Base-by-base conservation (phyloP, 2,329 filamentous ascomycete species). In the Fusarium gaditjirri region DNA sequence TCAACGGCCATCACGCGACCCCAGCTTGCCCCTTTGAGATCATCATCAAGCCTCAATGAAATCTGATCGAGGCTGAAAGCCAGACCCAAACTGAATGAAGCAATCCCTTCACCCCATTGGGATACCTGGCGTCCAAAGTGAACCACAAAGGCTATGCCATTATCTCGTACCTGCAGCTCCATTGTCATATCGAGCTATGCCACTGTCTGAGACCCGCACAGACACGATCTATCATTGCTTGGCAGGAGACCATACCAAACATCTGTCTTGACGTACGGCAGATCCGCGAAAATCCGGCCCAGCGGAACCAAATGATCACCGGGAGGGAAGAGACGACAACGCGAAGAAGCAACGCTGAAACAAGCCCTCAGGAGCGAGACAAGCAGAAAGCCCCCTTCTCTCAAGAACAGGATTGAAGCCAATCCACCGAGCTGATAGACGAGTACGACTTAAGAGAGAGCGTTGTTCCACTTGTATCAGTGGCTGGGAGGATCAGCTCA, bases 251-350 rank as follows among this genome's bases (percentile, higher is more conserved):
- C 55, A 70, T 50, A 60, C 49, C 65, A 56, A 49, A 25, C 29
- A 56, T 50, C 42, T 58, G 44, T 31, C 23, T 36, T 17, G 41
- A 39, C 23, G 41, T 49, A 49, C 36, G 31, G 46, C 27, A 62
- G 44, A 65, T 58, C 50, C 62, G 41, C 46, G 56, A 71, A 50
- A 60, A 36, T 27, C 58, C 53, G 62, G 50, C 38, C 41, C 19
- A 46, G 29, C 35, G 60, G 59, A 67, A 49, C 33, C 42, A 47
- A 21, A 46, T 35, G 63, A 73, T 74, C 43, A 42, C 25, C 53
- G 38, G 65, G 74, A 76, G 74, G 58, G 64, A 76, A 76, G 74
- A 76, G 74, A 69, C n/a, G 62, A 76, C 65, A 71, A 68, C 70
- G 65, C 72, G 54, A 70, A 56, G 41, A 70, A 74, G 55, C 53